Evolutionary conservation across 23 red algal genomes (phyloP).

Genomic region (Agarophyton chilense): DNA sequence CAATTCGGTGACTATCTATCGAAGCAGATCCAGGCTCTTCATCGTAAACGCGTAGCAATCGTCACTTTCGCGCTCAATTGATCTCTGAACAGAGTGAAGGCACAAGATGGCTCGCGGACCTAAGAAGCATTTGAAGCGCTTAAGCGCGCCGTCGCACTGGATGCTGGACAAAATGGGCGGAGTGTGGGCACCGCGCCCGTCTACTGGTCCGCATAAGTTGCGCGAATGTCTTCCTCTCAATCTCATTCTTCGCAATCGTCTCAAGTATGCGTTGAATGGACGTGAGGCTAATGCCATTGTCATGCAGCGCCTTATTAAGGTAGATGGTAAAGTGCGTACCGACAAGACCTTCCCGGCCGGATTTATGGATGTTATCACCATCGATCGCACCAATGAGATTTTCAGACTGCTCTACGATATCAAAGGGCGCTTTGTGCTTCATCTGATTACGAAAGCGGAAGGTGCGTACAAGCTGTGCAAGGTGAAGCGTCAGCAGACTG

Average conservation of each 20-base stretch:
- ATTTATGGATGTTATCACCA: slow-evolving; percentile 98
- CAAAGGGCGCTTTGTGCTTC: slow-evolving; percentile 97
- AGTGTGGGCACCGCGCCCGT: slow-evolving; percentile 94
- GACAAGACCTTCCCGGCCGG: slow-evolving; percentile 95
- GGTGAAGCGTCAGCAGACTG: slow-evolving; percentile 91
- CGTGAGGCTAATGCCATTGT: slow-evolving; percentile 90
- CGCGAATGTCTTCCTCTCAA: slow-evolving; percentile 95
- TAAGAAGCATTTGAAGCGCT: slow-evolving; percentile 99
- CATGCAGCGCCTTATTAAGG: slow-evolving; percentile 97
- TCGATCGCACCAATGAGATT: slow-evolving; percentile 95
- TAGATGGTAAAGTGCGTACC: slow-evolving; percentile 99
- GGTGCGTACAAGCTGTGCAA: slow-evolving; percentile 98
- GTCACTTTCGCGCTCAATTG: background rate
- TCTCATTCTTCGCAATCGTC: slow-evolving; percentile 96
- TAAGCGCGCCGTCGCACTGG: slow-evolving; percentile 96
- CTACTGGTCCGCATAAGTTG: slow-evolving; percentile 95
- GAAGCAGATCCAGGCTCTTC: background rate
- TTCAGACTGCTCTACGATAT: slow-evolving; percentile 97
- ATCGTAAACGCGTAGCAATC: background rate
- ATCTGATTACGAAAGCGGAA: slow-evolving; percentile 94
- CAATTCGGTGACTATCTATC: background rate
- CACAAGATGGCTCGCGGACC: slow-evolving; percentile 86
- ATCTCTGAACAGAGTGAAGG: background rate
- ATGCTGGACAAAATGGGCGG: slow-evolving; percentile 98
- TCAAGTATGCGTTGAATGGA: slow-evolving; percentile 96